phyloP scores from a whole-genome alignment of 2,329 filamentous ascomycete species.

The Teratosphaeriaceae sp. region DNA sequence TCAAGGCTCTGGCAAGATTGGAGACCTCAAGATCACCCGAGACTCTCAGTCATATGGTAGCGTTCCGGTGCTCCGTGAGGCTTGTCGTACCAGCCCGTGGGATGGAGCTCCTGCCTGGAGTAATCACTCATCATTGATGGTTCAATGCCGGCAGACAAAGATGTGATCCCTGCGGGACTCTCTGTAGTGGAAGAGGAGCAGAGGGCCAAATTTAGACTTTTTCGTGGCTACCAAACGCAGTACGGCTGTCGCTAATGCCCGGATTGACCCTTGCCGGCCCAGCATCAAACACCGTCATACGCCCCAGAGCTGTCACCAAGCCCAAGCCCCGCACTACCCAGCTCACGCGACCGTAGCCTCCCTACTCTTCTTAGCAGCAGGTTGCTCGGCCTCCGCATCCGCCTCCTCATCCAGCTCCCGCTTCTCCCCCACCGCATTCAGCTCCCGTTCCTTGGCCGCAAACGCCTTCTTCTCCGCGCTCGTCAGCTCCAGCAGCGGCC shows the following conservation, averaged over 20 bases:
- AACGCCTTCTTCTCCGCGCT: constrained; percentile 57
- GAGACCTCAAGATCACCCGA: no score
- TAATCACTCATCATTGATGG: no score
- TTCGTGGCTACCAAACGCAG: neutral
- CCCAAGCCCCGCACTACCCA: neutral
- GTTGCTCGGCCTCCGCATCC: constrained; percentile 39
- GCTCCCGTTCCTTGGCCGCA: constrained; percentile 51
- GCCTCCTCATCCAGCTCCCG: constrained; percentile 40
- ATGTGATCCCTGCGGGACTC: no score
- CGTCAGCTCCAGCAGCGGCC: constrained; percentile 56
- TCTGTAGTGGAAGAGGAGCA: no score
- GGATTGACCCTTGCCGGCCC: neutral
- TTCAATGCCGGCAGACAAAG: no score
- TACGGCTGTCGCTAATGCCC: neutral
- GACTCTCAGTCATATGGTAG: no score
- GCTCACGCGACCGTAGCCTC: neutral
- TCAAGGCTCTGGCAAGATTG: no score
- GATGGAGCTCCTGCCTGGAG: no score
- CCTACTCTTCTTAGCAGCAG: constrained; percentile 34
- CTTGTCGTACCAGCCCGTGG: no score
- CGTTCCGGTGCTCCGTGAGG: no score
- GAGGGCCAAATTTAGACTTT: no score
- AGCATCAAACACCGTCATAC: neutral
- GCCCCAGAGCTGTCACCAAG: neutral
- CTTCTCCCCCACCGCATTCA: constrained; percentile 41